These are phyloP conservation scores for Eimeria praecox DNA, from an alignment of 169 alveolate species.

Conservation along the genomic window DNA sequence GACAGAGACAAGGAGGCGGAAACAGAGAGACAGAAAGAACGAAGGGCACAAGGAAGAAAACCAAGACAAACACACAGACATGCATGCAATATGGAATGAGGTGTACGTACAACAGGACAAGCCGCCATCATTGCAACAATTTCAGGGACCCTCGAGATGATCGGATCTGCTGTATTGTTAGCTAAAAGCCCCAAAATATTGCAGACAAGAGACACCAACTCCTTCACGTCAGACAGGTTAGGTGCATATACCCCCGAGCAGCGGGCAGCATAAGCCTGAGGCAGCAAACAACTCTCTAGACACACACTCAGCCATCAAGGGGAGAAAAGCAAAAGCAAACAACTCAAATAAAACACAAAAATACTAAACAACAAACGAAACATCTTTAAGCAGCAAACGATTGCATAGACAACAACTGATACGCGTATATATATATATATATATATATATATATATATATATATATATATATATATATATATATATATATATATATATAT, in stretches of 20 bases:
- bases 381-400: no score
- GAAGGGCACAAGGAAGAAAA: no score
- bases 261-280: slow-evolving; percentile 43
- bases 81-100: neutral
- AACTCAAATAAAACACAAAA: no score
- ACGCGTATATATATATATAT: no score
- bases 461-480: no score
- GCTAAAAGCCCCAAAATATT: slow-evolving; percentile 6
- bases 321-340: neutral
- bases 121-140: slow-evolving; percentile 26
- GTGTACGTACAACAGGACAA: slow-evolving; percentile 21
- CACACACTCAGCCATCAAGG: neutral
- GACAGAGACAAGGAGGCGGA: neutral
- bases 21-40: no score
- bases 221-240: neutral
- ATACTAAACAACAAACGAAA: no score
- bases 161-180: slow-evolving; percentile 23
- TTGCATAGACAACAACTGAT: no score
- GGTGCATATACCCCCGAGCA: slow-evolving; percentile 36
- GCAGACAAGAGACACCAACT: slow-evolving; percentile 34
- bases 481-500: no score
- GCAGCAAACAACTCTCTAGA: neutral
- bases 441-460: no score
- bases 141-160: slow-evolving; percentile 16
- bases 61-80: neutral